These are phyloP conservation scores for Thyridium curvatum DNA, from an alignment of 2,329 filamentous ascomycete genomes.

Conservation along the genomic window DNA sequence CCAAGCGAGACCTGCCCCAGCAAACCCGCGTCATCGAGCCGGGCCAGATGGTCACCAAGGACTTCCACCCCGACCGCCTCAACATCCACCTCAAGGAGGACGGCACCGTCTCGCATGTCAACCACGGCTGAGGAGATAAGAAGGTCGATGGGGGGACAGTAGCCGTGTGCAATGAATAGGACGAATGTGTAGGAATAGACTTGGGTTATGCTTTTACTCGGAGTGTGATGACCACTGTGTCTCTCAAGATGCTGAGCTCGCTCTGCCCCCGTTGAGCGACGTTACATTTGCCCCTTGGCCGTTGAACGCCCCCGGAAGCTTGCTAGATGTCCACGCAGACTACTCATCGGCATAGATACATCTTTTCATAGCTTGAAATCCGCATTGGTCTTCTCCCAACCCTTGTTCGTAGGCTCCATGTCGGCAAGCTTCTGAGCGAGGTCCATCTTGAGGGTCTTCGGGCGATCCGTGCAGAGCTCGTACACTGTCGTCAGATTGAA, in stretches of 20 bases:
- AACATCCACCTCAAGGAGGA: conserved; percentile 56
- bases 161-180: neutral
- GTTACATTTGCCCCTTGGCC: no score
- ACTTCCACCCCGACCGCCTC: conserved; percentile 46
- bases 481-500: conserved; percentile 92
- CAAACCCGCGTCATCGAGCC: conserved; percentile 50
- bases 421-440: conserved; percentile 65
- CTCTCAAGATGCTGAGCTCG: no score
- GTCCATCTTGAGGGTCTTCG: conserved; percentile 60
- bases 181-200: neutral
- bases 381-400: conserved; percentile 64
- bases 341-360: no score
- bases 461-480: conserved; percentile 79
- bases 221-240: no score
- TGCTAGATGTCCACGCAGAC: no score
- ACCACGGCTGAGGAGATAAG: conserved; percentile 36
- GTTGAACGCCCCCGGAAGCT: no score
- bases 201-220: neutral
- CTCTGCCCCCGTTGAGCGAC: no score
- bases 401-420: conserved; percentile 46
- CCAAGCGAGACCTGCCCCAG: conserved; percentile 53
- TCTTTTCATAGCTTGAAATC: conserved; percentile 74
- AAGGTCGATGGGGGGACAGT: neutral
- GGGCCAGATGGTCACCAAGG: conserved; percentile 51
- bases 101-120: conserved; percentile 53